Base-by-base conservation (phyloP, 805 yeast species). In the Cephaloascus fragrans region DNA sequence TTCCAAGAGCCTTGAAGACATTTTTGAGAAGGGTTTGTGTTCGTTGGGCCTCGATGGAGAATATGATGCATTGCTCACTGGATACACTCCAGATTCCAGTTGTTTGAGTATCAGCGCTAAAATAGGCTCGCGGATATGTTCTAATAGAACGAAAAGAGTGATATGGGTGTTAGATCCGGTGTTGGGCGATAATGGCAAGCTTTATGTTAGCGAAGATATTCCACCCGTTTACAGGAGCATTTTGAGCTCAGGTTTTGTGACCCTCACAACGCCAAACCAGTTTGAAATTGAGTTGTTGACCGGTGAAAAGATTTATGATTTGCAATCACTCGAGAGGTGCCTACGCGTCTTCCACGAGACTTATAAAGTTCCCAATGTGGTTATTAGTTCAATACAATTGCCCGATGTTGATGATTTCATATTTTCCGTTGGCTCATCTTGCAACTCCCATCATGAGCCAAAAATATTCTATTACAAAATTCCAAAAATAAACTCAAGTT, bases 151-250 rank as follows among this genome's bases (percentile, higher is more conserved):
- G 15, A 37, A 32, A 23, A 20, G 26, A 2, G 61, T 73, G 0
- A 57, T 73, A 15, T 77, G 90, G 79, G 68, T 89, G 3, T 55
- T 90, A 37, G 97, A 90, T 55, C 97, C 97, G 1, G 93, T 90
- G 1, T 61, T 90, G 55, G 97, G 97, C 10, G 97, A 90, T 53
- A 81, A 86, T 48, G 96, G 96, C 1, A 70, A 65, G 41, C 57
- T 88, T 3, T 90, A 90, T 54, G 96, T 90, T 1, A 69, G 70
- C 41, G 71, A 69, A 39, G 69, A 62, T 10, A 68, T 80, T 19
- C 62, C 81, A 0, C 74, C 75, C 0, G 55, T 69, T 2, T 81
- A 80, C 50, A 62, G 64, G 46, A 44, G 62, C 10, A 58, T 80
- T n/a, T 52, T 82, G 28, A 39, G 41, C 10, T 51, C 59, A 3